Evolutionary conservation across 805 yeast genomes (phyloP).

Genomic region (Starmerella davenportii): DNA sequence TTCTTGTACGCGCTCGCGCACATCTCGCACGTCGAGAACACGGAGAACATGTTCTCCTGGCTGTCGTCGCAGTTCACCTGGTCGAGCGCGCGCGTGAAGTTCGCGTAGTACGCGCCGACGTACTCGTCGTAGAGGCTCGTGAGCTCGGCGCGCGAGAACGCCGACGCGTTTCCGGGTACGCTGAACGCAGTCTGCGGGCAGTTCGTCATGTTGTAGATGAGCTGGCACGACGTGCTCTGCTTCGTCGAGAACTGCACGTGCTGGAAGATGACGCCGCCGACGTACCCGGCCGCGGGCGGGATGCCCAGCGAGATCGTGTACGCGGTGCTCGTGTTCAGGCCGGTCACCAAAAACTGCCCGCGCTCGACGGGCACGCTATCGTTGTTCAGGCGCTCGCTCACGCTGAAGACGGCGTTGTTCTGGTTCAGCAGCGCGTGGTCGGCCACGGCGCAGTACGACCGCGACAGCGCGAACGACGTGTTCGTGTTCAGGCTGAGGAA

Average conservation of each 20-base stretch:
- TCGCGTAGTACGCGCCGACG: constrained; percentile 38
- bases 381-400: constrained; percentile 26
- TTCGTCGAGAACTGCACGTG: constrained; percentile 36
- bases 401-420: constrained; percentile 19
- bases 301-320: constrained; percentile 47
- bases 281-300: constrained; percentile 4
- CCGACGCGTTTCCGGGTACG: constrained; percentile 42
- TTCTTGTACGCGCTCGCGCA: constrained; percentile 54
- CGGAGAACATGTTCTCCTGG: constrained; percentile 50
- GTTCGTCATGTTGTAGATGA: constrained; percentile 57
- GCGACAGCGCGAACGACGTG: constrained; percentile 22
- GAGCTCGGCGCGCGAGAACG: constrained; percentile 24
- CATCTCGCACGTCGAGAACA: constrained; percentile 52
- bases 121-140: constrained; percentile 41
- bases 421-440: constrained; percentile 30
- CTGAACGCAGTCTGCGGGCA: constrained; percentile 74
- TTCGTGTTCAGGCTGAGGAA: constrained; percentile 3
- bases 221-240: constrained; percentile 44
- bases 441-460: constrained; percentile 57
- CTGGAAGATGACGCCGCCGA: constrained; percentile 48
- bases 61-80: constrained; percentile 57
- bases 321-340: constrained; percentile 39
- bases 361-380: constrained; percentile 24
- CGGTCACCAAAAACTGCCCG: constrained; percentile 45
- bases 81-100: constrained; percentile 60